phyloP scores from a whole-genome alignment of 176 grass and related monocot genomes.

The Poa annua region DNA sequence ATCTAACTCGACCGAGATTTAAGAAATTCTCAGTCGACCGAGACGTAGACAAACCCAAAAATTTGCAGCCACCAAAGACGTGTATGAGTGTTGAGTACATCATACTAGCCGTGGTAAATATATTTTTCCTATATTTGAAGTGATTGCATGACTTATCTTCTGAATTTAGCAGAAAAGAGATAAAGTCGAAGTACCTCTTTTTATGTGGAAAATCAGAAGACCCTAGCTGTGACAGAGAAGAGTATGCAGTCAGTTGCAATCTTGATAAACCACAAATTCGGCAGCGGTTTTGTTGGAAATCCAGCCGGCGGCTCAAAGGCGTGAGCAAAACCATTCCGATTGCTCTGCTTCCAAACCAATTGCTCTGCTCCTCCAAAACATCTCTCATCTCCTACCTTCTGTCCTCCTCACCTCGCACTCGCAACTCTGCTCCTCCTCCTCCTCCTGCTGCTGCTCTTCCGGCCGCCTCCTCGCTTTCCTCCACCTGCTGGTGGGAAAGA shows the following conservation, averaged over 20 bases:
- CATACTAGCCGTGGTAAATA: no score
- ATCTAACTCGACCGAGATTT: no score
- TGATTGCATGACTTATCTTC: no score
- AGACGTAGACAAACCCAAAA: no score
- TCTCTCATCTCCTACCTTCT: not conserved
- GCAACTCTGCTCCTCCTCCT: not conserved
- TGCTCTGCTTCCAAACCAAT: not conserved
- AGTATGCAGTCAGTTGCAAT: not conserved
- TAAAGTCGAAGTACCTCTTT: not conserved
- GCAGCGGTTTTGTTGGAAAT: slow-evolving; percentile 9
- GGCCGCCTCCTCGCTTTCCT: not conserved
- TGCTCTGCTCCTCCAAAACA: not conserved
- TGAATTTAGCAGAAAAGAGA: no score
- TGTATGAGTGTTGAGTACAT: no score
- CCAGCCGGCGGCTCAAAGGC: not conserved
- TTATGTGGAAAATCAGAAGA: not conserved
- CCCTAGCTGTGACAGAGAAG: not conserved
- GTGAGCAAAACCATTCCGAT: not conserved
- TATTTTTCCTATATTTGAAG: no score
- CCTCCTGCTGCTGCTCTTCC: not conserved
- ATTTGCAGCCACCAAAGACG: no score
- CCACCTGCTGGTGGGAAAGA: not conserved
- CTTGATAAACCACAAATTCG: not conserved
- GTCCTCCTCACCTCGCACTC: not conserved
- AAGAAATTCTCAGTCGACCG: no score